These are phyloP conservation scores for Colletotrichum sp. DNA, from an alignment of 2,329 filamentous ascomycete species.

Conservation along the genomic window DNA sequence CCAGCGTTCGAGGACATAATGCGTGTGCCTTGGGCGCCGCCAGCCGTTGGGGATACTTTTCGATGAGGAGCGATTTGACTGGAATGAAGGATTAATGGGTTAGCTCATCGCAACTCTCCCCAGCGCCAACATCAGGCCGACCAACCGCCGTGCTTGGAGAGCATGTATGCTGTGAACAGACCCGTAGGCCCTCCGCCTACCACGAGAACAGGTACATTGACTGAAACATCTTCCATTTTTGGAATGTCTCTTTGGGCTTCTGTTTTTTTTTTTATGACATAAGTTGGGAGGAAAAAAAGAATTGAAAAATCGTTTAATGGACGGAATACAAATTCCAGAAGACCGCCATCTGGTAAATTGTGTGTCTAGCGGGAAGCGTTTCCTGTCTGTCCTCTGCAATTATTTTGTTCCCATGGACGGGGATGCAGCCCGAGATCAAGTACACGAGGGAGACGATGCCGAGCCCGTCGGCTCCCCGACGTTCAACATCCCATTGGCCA, in stretches of 20 bases:
- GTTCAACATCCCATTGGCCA: background rate
- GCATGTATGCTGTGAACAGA: slow-evolving; percentile 36
- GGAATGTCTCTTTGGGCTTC: background rate
- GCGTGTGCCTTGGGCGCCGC: slow-evolving; percentile 28
- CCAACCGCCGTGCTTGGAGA: slow-evolving; percentile 23
- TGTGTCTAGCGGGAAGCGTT: background rate
- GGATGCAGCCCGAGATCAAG: background rate
- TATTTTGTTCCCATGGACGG: background rate
- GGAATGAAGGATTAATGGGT: background rate
- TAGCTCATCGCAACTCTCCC: slow-evolving; percentile 24
- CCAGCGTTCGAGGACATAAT: slow-evolving; percentile 14
- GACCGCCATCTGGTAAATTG: background rate
- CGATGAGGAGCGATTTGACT: slow-evolving; percentile 34
- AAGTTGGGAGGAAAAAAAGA: background rate
- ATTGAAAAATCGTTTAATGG: background rate
- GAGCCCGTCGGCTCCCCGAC: background rate
- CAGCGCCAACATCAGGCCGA: background rate
- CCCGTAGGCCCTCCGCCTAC: slow-evolving; percentile 40
- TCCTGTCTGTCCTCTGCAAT: background rate
- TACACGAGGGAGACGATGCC: background rate
- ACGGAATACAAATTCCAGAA: background rate
- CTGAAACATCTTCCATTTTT: background rate
- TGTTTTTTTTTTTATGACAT: background rate
- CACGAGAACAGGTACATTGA: slow-evolving; percentile 37
- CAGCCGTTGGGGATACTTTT: slow-evolving; percentile 33